phyloP scores from a whole-genome alignment of 495 filamentous ascomycete genomes.

The Darksidea phi region DNA sequence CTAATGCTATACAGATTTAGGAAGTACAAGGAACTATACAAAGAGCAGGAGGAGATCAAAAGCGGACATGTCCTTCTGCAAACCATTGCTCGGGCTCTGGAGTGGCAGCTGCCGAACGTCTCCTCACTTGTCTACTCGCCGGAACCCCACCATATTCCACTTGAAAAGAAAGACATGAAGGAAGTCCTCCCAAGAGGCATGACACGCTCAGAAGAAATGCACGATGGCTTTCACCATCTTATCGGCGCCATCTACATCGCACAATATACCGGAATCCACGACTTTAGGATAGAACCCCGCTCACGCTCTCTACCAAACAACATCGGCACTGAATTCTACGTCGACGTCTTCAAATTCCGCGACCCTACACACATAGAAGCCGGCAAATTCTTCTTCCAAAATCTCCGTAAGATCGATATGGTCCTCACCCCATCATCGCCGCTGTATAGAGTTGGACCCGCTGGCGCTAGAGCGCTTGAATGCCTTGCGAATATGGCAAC shows the following conservation, averaged over 20 bases:
- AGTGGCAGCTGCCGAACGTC: slow-evolving; percentile 25
- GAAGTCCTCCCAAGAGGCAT: not conserved
- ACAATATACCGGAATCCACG: slow-evolving; percentile 21
- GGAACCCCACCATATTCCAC: slow-evolving; percentile 15
- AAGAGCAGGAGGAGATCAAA: slow-evolving; percentile 27
- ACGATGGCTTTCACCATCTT: slow-evolving; percentile 23
- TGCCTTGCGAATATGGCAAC: slow-evolving; percentile 6
- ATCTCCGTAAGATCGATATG: slow-evolving; percentile 14
- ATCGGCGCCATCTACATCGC: slow-evolving; percentile 20
- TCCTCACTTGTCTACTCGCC: slow-evolving; percentile 25
- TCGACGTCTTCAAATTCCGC: slow-evolving; percentile 15
- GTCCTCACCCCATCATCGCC: not conserved
- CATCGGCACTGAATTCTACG: slow-evolving; percentile 11
- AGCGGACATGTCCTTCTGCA: slow-evolving; percentile 12
- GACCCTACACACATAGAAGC: slow-evolving; percentile 13
- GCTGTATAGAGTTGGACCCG: not conserved
- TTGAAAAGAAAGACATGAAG: slow-evolving; percentile 18
- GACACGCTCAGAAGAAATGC: not conserved
- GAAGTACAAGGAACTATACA: slow-evolving; percentile 24
- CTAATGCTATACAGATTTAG: slow-evolving; percentile 1
- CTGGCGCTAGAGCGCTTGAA: not conserved
- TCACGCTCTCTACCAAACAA: not conserved
- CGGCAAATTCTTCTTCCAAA: slow-evolving; percentile 25
- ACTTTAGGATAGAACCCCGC: slow-evolving; percentile 8
- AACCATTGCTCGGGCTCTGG: slow-evolving; percentile 14